Base-by-base conservation (phyloP, 1,139 yeast species). In the Nakaseomyces sp. region DNA sequence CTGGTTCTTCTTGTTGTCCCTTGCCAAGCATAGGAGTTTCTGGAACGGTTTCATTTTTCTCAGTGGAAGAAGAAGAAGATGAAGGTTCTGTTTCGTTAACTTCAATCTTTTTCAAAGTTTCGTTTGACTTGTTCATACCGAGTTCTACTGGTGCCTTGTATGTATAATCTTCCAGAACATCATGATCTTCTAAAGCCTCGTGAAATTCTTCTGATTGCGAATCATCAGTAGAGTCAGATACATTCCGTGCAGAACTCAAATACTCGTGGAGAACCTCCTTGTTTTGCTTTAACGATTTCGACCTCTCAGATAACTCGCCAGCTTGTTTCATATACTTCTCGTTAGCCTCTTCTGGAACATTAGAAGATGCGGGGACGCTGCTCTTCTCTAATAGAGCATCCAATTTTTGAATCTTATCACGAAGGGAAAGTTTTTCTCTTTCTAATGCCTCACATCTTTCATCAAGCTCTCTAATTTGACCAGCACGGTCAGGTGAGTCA, bases 371-470 rank as follows among this genome's bases (percentile, higher is more conserved):
- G n/a, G n/a, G n/a, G n/a, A n/a, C n/a, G n/a, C n/a, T n/a, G 33
- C 19, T 30, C 18, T 30, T 30, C 18, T 13, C 17, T 7, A 32
- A 12, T n/a, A 32, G 18, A 9, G 18, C 18, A 12, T 32, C 18
- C 19, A 36, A 10, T 22, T 39, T 30, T 5, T 39, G 28, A 15
- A 30, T 39, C 15, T 39, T 30, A 15, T 22, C 35, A 12, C 24
- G 28, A 9, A 39, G 37, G 5, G 13, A 20, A 17, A 13, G n/a
- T 18, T 39, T 39, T 15, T 39, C 37, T 12, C 6, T 29, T 10
- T 39, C 35, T 20, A 39, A 15, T 15, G 19, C 17, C 10, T 29
- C 42, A 15, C 42, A 39, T 22, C 16, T 39, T n/a, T 30, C 35
- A 4, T 31, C 16, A 5, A 29, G 16, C 5, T 39, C 37, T 8